Conservation (phyloP, 73 alveolate genomes). For the Paramecium tetraurelia region DNA sequence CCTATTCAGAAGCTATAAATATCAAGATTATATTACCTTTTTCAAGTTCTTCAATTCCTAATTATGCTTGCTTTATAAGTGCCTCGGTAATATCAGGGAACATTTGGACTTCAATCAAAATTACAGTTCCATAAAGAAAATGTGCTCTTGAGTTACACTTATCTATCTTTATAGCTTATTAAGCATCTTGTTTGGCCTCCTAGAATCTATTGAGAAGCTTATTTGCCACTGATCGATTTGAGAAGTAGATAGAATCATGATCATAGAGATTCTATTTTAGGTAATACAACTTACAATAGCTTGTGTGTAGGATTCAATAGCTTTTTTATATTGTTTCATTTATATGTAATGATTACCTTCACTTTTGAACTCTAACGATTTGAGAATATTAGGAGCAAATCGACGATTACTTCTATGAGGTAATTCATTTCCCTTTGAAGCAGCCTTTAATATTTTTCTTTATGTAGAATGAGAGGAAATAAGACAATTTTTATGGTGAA, state of each 20-base stretch:
- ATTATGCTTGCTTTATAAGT: background rate
- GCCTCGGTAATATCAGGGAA: background rate
- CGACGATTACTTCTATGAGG: background rate
- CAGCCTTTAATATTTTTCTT: background rate
- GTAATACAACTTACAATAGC: background rate
- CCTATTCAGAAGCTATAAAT: background rate
- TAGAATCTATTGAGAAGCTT: background rate
- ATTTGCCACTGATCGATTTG: conserved; percentile 25
- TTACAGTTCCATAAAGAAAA: background rate
- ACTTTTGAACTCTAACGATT: background rate
- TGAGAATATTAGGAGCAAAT: background rate
- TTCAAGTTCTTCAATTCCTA: background rate
- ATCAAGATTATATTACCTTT: background rate
- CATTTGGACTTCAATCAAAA: conserved; percentile 1
- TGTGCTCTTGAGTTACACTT: background rate
- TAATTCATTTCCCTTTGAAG: background rate
- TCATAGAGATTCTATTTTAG: background rate
- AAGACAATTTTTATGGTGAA: background rate
- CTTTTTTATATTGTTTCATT: background rate
- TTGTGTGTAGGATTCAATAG: background rate
- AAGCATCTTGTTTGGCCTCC: conserved; percentile 16
- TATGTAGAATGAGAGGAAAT: background rate
- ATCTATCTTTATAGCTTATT: conserved; percentile 6
- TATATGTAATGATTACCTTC: conserved; percentile 1
- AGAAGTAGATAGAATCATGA: background rate